Base-by-base conservation (phyloP, 2,329 filamentous ascomycete genomes). In the Clarireedia paspali region DNA sequence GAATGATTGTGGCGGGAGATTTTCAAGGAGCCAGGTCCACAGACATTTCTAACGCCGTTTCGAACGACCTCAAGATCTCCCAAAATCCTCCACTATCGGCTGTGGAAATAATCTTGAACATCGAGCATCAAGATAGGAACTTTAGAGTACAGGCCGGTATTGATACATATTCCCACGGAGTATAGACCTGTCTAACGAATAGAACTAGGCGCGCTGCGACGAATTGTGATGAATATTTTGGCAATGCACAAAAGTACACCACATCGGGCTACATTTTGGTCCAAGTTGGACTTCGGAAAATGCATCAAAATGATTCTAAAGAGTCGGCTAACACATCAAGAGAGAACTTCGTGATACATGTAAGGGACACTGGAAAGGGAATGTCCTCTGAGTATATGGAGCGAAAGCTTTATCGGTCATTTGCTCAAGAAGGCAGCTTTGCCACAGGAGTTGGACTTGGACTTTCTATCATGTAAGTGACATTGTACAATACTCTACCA, bases 331-430 rank as follows among this genome's bases (percentile, higher is more conserved):
- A 80, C 0, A 69, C 74, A 1, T 64, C 69, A 0, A 81, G 81
- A 1, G 75, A 71, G 10, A 49, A 49, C 20, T 15, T 55, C 12
- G 48, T 47, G 17, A 36, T 55, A 20, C 52, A 46, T 26, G 77
- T 86, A 5, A 72, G 73, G 0, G 83, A 87, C 63, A 82, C 82
- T 1, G 83, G 83, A 2, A 78, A 78, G 57, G 83, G 83, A 15
- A 86, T 87, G 59, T 80, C 78, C 0, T 73, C 77, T 26, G 77
- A 83, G 12, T 86, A 82, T 59, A 71, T 84, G 49, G 74, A 77
- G 17, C 77, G 77, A 4, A 75, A 77, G n/a, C 70, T 85, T 0
- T 86, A 82, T 60, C 77, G 77, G 0, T 79, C 82, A 0, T 85
- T 85, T 59, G 70, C 74, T 0, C 83, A 87, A 59, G 83, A 86